Base-by-base conservation (phyloP, 139 green algal species). In the Zygnema cylindricum region DNA sequence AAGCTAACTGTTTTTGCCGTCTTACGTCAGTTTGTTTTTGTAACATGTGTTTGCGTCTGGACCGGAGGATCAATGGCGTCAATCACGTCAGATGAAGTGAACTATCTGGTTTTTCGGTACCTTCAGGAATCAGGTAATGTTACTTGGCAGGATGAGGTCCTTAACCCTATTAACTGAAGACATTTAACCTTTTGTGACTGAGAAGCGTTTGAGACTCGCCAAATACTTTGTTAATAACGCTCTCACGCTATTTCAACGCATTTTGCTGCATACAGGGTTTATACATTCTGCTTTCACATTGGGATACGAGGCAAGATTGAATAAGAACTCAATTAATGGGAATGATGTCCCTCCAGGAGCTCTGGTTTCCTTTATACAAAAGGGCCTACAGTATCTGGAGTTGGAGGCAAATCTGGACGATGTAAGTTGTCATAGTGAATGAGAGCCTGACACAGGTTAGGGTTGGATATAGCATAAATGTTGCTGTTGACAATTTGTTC, bases 331-430 rank as follows among this genome's bases (percentile, higher is more conserved):
- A 43, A 93, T 98, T 30, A 94, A 97, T 40, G 94, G 85, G 7
- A 95, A 96, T 78, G 93, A 96, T 36, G 95, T 99, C 33, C 96
- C 97, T 1, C 94, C 97, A 0, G 96, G 96, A 0, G 95, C 96
- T 1, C 92, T 99, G 40, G 95, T 99, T 2, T 95, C 94, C 0
- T 97, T 98, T 76, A 92, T 99, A 0, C 97, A 99, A 82, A 99
- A 98, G 85, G 97, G 97, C 2, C 81, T 99, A 76, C 97, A 99
- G 89, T 99, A 98, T 85, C 86, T 98, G 81, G 97, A 99, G 93
- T 89, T 99, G 85, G 97, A 99, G 84, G 96, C 97, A 2, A 99
- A 99, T 88, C 79, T 99, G 21, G 96, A 94, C 81, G 95, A 97
- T 85, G 94, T 95, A 43, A 75, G 82, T n/a, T n/a, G n/a, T n/a